Evolutionary conservation across 2,329 filamentous ascomycete genomes (phyloP).

Genomic region (Exophiala mesophila): DNA sequence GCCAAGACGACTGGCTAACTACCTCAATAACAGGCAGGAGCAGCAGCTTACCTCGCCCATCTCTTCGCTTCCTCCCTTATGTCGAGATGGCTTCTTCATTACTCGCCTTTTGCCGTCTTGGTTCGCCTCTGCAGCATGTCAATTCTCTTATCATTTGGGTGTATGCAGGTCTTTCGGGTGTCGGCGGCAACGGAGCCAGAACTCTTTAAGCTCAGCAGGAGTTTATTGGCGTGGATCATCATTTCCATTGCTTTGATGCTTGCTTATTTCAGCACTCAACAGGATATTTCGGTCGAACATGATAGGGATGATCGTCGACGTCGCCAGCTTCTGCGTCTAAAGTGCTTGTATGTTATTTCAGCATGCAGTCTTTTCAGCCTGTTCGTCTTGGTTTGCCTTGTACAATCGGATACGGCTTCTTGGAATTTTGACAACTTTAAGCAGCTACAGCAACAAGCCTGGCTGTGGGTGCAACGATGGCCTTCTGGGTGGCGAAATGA

Average conservation of each 20-base stretch:
- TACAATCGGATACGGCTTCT: constrained; percentile 10
- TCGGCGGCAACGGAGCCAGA: constrained; percentile 21
- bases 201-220: constrained; percentile 21
- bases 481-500: background rate
- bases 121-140: constrained; percentile 55
- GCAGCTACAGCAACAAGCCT: background rate
- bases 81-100: constrained; percentile 64
- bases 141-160: constrained; percentile 24
- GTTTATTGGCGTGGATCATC: constrained; percentile 23
- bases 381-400: constrained; percentile 11
- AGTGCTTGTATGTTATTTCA: constrained; percentile 25
- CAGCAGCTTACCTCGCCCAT: constrained; percentile 26
- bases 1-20: background rate
- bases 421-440: constrained; percentile 2
- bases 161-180: constrained; percentile 22
- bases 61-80: constrained; percentile 27
- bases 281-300: constrained; percentile 23
- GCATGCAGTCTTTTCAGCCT: constrained; percentile 23
- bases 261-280: constrained; percentile 24
- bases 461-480: background rate
- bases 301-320: constrained; percentile 23
- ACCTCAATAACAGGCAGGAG: constrained; percentile 16
- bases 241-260: constrained; percentile 23
- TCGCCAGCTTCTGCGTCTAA: constrained; percentile 22
- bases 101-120: constrained; percentile 71